Evolutionary conservation across 2,329 filamentous ascomycete genomes (phyloP).

Genomic region (Penicillium sp.): DNA sequence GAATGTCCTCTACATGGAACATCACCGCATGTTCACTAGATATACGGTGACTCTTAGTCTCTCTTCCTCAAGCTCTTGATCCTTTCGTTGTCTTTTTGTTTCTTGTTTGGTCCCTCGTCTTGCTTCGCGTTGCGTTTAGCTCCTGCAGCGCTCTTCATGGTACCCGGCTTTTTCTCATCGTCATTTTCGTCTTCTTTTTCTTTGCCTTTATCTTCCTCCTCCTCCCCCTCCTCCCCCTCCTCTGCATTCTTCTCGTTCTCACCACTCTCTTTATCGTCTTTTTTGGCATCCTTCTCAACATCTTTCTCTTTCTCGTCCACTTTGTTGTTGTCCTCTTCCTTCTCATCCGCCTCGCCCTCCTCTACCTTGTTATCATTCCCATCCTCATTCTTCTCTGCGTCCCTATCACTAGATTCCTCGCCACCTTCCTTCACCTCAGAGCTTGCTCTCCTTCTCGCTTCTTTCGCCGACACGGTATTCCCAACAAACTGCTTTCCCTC

Average conservation of each 20-base stretch:
- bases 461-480: constrained; percentile 44
- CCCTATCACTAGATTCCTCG: background rate
- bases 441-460: constrained; percentile 39
- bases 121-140: constrained; percentile 11
- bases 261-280: background rate
- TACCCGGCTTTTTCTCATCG: background rate
- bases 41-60: background rate
- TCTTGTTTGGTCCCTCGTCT: constrained; percentile 7
- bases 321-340: background rate
- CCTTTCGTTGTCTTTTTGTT: constrained; percentile 1
- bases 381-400: background rate
- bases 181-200: background rate
- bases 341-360: background rate
- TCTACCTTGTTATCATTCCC: background rate
- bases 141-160: background rate
- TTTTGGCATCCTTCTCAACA: background rate
- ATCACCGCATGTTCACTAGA: too few species aligned
- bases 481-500: constrained; percentile 45
- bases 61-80: background rate
- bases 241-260: background rate
- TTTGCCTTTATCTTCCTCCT: background rate
- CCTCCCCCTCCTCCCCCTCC: background rate
- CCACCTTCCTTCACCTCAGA: constrained; percentile 18
- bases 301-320: background rate
- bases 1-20: too few species aligned